Percentiles rank a stretch among this genome's conserved stretches.
These are phyloP conservation scores for Penicillium olsonii DNA, from an alignment of 2,329 filamentous ascomycete species.

Conservation along the genomic window DNA sequence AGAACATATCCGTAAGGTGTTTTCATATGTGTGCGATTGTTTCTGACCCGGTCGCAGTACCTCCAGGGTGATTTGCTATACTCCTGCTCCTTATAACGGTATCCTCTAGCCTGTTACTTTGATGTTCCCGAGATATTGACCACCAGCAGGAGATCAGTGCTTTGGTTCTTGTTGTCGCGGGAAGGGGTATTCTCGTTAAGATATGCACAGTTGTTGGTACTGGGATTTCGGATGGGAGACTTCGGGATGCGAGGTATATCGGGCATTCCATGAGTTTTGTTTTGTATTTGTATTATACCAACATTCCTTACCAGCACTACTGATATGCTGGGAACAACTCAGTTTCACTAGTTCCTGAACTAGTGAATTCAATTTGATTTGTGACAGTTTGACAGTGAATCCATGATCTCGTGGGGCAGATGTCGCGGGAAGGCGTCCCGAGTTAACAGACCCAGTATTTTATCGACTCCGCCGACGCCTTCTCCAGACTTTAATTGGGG, in stretches of 20 bases:
- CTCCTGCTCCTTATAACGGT: constrained; percentile 9
- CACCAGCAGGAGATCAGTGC: constrained; percentile 11
- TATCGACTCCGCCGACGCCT: no score
- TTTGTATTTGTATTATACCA: no score
- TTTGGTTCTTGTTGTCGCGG: constrained; percentile 11
- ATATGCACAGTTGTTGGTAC: not conserved
- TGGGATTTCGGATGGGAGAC: no score
- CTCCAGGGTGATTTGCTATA: not conserved
- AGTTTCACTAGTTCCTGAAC: no score
- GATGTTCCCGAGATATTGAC: constrained; percentile 6
- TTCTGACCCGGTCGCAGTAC: constrained; percentile 8
- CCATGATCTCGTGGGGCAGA: no score
- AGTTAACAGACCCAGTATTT: no score
- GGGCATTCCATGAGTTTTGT: no score
- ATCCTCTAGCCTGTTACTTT: constrained; percentile 4
- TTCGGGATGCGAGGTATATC: no score
- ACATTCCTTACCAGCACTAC: not conserved
- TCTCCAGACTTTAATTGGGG: no score
- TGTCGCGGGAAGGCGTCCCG: constrained; percentile 22
- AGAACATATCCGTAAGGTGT: constrained; percentile 15
- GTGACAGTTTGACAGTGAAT: no score
- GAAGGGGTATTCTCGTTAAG: constrained; percentile 6
- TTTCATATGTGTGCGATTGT: constrained; percentile 2
- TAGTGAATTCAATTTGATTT: no score
- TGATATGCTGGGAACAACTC: not conserved